Percentiles rank a stretch among this genome's conserved stretches.
Conservation (phyloP, 495 filamentous ascomycete genomes). For the Penicillium pancosmium region DNA sequence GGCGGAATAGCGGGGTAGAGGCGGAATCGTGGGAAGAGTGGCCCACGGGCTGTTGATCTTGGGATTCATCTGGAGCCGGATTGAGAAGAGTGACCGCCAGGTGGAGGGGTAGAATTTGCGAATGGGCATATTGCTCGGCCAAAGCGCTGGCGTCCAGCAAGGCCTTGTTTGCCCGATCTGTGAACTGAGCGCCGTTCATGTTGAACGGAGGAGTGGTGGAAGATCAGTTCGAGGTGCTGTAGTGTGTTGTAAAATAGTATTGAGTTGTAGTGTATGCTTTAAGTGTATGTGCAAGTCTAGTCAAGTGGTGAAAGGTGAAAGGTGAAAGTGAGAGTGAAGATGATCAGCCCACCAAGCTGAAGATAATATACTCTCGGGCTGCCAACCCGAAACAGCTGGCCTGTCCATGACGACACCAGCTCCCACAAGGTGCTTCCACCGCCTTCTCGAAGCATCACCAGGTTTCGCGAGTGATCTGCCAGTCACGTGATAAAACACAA, state of each 20-base stretch:
- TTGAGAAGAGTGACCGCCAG: conserved; percentile 87
- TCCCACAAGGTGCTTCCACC: conserved; percentile 40
- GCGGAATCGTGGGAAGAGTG: conserved; percentile 59
- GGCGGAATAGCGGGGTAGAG: conserved; percentile 78
- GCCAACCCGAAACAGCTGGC: conserved; percentile 24
- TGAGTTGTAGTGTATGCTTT: background rate
- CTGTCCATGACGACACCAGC: conserved; percentile 39
- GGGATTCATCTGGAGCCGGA: conserved; percentile 73
- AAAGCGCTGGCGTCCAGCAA: conserved; percentile 81
- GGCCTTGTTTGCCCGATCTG: conserved; percentile 86
- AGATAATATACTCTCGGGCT: conserved; percentile 25
- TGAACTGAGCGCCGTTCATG: conserved; percentile 68
- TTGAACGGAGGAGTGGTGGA: conserved; percentile 23
- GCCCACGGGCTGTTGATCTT: conserved; percentile 67
- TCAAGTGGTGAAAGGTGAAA: background rate
- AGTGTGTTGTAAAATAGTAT: conserved; percentile 11
- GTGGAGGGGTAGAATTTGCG: conserved; percentile 86
- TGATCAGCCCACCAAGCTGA: background rate
- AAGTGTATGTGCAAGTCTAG: conserved; percentile 2
- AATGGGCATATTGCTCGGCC: conserved; percentile 84
- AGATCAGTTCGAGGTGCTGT: conserved; percentile 3
- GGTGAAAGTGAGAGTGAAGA: background rate
- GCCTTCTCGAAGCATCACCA: conserved; percentile 40
- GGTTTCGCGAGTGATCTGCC: conserved; percentile 8
- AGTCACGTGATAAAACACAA: background rate